Evolutionary conservation across 2,329 filamentous ascomycete species (phyloP), one percentile per base, ranked within the genome.

Genomic region (Akanthomyces uredinophilus): DNA sequence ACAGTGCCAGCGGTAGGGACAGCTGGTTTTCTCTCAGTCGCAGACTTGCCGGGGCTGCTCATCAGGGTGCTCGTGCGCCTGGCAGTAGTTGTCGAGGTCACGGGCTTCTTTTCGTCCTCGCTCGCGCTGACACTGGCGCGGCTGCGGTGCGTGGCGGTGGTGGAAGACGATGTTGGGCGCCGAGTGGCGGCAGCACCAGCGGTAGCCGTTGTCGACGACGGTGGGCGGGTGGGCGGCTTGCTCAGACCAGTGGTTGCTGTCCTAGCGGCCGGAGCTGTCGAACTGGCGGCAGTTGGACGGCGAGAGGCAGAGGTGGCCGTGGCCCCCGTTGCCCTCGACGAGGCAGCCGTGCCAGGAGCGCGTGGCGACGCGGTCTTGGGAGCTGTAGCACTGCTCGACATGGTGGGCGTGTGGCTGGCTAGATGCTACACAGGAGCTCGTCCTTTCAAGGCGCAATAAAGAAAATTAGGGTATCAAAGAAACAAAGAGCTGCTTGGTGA

Each of bases 171-270:
- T 6, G 71, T 68, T 51, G 73, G 67, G 39, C 72, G 69, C 64
- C 72, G 68, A 65, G 72, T 67, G 65, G 67, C 70, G 59, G 73
- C 75, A 46, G 75, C 70, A 58, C 74, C 75, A 46, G 75, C 69
- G 27, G 73, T 66, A n/a, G 70, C 66, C 20, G 73, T 73, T 1
- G 71, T 67, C 32, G 59, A 54, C 2, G 59, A n/a, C n/a, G 79
- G 73, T 47, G 80, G 77, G 2, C 81, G 79, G 22, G 80, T 79
- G 1, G 80, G 78, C 46, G 79, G 79, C 70, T 83, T 82, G 72
- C 68, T 77, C 61, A 82, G 65, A 47, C 75, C 76, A 29, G 74
- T 69, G 11, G 74, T 54, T 18, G 76, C 65, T 24, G 73, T 64
- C 49, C 68, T 72, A 8, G 71, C 63, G 16, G 72, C 64, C 16